phyloP scores from a whole-genome alignment of 2,329 filamentous ascomycete genomes.

The Tolypocladium sp. region DNA sequence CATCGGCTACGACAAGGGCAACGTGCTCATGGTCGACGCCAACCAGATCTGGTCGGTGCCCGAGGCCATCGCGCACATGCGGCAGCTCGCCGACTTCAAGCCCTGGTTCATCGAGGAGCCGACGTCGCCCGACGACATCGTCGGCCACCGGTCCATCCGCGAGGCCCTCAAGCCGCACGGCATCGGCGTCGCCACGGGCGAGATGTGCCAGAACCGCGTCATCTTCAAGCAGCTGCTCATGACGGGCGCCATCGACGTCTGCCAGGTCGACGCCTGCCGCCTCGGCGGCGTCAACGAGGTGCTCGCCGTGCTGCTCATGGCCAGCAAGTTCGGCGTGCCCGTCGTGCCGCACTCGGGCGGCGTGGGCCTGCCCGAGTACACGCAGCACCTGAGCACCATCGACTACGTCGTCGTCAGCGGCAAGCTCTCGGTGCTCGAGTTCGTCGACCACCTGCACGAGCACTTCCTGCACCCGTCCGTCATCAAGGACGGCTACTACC shows the following conservation, averaged over 20 bases:
- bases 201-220: slow-evolving; percentile 93
- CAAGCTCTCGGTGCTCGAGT: slow-evolving; percentile 76
- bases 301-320: slow-evolving; percentile 80
- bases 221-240: slow-evolving; percentile 88
- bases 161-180: slow-evolving; percentile 66
- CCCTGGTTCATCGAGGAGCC: slow-evolving; percentile 95
- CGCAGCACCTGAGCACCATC: slow-evolving; percentile 84
- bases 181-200: slow-evolving; percentile 82
- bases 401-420: slow-evolving; percentile 84
- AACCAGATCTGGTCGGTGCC: slow-evolving; percentile 91
- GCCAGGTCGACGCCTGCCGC: slow-evolving; percentile 84
- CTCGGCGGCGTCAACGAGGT: slow-evolving; percentile 89
- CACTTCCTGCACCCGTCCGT: slow-evolving; percentile 77
- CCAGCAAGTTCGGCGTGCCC: slow-evolving; percentile 68
- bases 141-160: slow-evolving; percentile 78
- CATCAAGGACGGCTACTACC: slow-evolving; percentile 80
- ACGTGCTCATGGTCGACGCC: slow-evolving; percentile 85
- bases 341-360: slow-evolving; percentile 86
- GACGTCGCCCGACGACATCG: slow-evolving; percentile 80
- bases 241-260: slow-evolving; percentile 73
- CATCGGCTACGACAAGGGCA: slow-evolving; percentile 73
- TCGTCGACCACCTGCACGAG: slow-evolving; percentile 88
- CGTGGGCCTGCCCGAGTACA: slow-evolving; percentile 88
- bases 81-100: slow-evolving; percentile 70
- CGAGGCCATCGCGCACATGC: slow-evolving; percentile 83